Evolutionary conservation across 257 asterid genomes (phyloP).

Genomic region (Asclepias syriaca): DNA sequence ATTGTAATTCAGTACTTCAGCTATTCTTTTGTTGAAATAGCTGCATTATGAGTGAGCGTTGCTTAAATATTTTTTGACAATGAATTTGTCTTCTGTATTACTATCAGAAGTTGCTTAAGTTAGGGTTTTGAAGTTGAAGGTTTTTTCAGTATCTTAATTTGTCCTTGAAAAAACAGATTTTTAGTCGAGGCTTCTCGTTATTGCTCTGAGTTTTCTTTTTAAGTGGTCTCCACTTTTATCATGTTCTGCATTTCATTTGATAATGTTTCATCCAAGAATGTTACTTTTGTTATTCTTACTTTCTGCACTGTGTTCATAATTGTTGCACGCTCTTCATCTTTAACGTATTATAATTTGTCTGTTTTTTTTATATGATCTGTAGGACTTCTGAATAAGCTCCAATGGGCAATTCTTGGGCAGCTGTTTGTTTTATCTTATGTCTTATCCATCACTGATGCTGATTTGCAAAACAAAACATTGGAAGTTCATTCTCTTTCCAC

Average conservation of each 20-base stretch:
- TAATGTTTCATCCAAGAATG: background rate
- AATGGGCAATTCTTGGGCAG: constrained; percentile 35
- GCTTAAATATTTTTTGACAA: constrained; percentile 6
- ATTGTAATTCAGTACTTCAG: background rate
- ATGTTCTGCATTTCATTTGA: background rate
- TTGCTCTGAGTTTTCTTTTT: background rate
- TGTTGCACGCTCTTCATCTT: background rate
- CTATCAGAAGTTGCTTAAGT: background rate
- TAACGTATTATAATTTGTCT: background rate
- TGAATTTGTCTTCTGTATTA: background rate
- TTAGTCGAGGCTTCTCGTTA: background rate
- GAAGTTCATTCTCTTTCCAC: constrained; percentile 33
- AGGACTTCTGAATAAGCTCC: constrained; percentile 40
- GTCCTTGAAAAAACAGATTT: constrained; percentile 9
- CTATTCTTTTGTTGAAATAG: background rate
- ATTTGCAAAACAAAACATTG: constrained; percentile 29
- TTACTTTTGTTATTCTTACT: background rate
- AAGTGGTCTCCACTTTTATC: background rate
- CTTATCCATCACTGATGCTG: constrained; percentile 35
- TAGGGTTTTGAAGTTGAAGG: constrained; percentile 4
- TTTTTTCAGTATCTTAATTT: background rate
- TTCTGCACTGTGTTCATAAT: background rate
- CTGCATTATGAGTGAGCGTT: constrained; percentile 2
- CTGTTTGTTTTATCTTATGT: constrained; percentile 45
- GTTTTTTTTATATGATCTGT: constrained; percentile 26